These are phyloP conservation scores for Pichia paraexigua DNA, from an alignment of 805 yeast genomes.

Conservation along the genomic window DNA sequence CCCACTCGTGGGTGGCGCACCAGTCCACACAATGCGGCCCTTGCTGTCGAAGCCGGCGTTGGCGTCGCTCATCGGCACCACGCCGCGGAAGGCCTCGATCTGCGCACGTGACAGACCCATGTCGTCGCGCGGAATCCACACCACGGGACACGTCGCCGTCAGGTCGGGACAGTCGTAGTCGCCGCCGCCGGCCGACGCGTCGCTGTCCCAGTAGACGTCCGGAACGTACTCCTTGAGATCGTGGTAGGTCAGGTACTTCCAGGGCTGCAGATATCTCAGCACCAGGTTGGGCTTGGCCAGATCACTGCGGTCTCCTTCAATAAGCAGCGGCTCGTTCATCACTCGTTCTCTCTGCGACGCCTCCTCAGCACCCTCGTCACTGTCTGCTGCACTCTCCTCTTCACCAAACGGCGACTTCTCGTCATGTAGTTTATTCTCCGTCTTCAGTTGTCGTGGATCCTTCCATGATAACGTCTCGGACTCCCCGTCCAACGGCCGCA, in stretches of 20 bases:
- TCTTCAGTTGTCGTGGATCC: not conserved
- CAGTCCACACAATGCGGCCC: conserved; percentile 40
- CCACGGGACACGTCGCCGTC: conserved; percentile 55
- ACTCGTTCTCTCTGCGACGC: conserved; percentile 1
- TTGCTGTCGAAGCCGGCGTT: conserved; percentile 51
- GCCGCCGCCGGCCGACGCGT: conserved; percentile 36
- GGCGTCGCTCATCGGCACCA: conserved; percentile 59
- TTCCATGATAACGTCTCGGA: conserved; percentile 52
- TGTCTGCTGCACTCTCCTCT: not conserved
- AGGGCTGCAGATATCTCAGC: conserved; percentile 47
- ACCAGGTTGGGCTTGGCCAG: conserved; percentile 15
- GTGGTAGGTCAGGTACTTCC: conserved; percentile 41
- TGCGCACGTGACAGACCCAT: conserved; percentile 67
- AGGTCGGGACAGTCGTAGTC: conserved; percentile 74
- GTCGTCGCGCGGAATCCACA: conserved; percentile 91
- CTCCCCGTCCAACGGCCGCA: conserved; percentile 71
- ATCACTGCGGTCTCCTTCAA: conserved; percentile 47
- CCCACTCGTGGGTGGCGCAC: conserved; percentile 52
- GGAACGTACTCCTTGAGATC: conserved; percentile 48
- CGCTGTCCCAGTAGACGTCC: conserved; percentile 46
- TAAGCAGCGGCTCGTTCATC: conserved; percentile 48
- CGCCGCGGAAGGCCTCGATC: conserved; percentile 45
- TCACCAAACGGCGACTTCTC: conserved; percentile 4
- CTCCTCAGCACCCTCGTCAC: not conserved
- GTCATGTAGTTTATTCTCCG: conserved; percentile 6